Conservation (phyloP, 441 rosid species). For the Erodium texanum region DNA sequence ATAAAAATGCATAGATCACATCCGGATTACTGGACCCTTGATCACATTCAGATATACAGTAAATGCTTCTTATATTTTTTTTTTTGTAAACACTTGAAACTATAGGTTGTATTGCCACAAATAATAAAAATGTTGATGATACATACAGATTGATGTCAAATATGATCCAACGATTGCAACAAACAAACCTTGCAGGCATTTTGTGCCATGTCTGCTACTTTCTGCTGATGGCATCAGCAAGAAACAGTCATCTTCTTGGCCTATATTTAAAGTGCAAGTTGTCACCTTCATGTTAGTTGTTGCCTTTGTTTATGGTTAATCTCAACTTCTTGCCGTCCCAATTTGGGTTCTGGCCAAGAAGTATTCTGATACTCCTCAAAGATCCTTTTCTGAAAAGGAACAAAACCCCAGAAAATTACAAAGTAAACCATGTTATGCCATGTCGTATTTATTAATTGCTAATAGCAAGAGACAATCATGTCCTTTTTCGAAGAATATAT, state of each 20-base stretch:
- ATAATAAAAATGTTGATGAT: background rate
- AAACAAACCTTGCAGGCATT: background rate
- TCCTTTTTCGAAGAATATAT: background rate
- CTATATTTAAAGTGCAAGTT: background rate
- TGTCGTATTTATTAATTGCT: background rate
- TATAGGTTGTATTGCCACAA: background rate
- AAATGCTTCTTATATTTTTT: too few species aligned
- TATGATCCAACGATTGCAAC: background rate
- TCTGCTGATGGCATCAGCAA: background rate
- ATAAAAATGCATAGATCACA: too few species aligned
- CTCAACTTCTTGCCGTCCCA: constrained; percentile 29
- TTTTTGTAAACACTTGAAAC: too few species aligned
- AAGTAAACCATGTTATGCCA: background rate
- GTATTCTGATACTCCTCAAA: constrained; percentile 5
- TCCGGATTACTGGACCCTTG: too few species aligned
- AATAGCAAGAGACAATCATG: background rate
- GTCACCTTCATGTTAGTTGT: background rate
- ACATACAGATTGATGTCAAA: too few species aligned
- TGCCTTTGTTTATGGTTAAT: background rate
- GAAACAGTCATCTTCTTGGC: background rate
- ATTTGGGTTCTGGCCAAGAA: constrained; percentile 13
- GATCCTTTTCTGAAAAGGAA: background rate
- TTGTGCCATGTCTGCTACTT: background rate
- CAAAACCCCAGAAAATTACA: background rate
- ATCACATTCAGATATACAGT: too few species aligned